phyloP scores from a whole-genome alignment of 192 early-diverging fungal species.

The Gamsiella multidivaricata region DNA sequence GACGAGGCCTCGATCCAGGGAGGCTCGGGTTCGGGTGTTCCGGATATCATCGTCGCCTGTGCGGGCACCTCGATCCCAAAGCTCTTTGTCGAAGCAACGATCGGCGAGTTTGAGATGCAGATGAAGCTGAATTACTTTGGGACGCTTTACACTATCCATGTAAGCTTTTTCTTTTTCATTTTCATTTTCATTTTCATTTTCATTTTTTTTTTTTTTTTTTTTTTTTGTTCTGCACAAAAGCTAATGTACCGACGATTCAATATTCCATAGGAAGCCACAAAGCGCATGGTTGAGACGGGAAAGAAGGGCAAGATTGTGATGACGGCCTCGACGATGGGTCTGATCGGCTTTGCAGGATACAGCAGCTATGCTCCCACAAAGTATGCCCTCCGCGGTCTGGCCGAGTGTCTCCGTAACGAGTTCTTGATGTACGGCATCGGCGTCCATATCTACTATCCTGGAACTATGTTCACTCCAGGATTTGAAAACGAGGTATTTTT shows the following conservation, averaged over 20 bases:
- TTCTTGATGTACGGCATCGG: slow-evolving; percentile 69
- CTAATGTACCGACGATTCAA: too few relatives aligned
- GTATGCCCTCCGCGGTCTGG: slow-evolving; percentile 77
- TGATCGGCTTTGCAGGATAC: slow-evolving; percentile 78
- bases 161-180: slow-evolving; percentile 37
- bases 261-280: slow-evolving; percentile 66
- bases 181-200: background rate
- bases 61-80: slow-evolving; percentile 69
- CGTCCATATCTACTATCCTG: slow-evolving; percentile 79
- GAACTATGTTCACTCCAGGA: slow-evolving; percentile 76
- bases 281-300: slow-evolving; percentile 68
- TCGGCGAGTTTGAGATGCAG: slow-evolving; percentile 63
- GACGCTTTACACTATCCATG: slow-evolving; percentile 71
- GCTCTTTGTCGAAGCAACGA: slow-evolving; percentile 71
- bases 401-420: slow-evolving; percentile 76
- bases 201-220: background rate
- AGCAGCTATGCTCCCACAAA: slow-evolving; percentile 76
- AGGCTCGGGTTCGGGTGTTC: too few relatives aligned
- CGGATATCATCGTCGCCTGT: slow-evolving; percentile 67
- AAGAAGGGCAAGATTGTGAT: slow-evolving; percentile 74
- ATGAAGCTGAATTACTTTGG: slow-evolving; percentile 79
- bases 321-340: slow-evolving; percentile 73
- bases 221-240: background rate
- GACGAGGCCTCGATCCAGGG: slow-evolving; percentile 63
- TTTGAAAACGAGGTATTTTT: slow-evolving; percentile 67